Evolutionary conservation across 306 rosid species (phyloP).

Genomic region (Malus orientalis): DNA sequence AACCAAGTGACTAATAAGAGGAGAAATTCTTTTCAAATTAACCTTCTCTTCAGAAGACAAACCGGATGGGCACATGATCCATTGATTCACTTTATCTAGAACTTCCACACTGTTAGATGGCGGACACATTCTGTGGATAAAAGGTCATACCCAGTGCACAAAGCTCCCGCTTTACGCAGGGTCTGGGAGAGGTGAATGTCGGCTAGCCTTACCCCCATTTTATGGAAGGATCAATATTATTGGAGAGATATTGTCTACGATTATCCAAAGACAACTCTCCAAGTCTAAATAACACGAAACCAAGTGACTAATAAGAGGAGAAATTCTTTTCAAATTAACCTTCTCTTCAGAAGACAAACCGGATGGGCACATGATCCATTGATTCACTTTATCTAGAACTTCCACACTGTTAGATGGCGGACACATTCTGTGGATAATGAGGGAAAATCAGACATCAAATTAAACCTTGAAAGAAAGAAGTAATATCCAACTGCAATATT

Average conservation of each 20-base stretch:
- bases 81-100: conserved; percentile 21
- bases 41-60: conserved; percentile 77
- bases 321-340: conserved; percentile 29
- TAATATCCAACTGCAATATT: not conserved
- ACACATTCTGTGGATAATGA: conserved; percentile 31
- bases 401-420: conserved; percentile 20
- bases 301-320: not conserved
- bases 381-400: conserved; percentile 23
- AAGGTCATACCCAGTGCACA: too few relatives aligned
- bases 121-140: conserved; percentile 36
- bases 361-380: conserved; percentile 72
- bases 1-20: not conserved
- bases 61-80: conserved; percentile 84
- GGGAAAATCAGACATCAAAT: conserved; percentile 5
- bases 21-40: not conserved
- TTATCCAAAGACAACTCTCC: not conserved
- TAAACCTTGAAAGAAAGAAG: not conserved
- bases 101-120: conserved; percentile 18
- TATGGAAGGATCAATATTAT: not conserved
- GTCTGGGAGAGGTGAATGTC: too few relatives aligned
- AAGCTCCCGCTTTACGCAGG: too few relatives aligned
- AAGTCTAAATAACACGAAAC: not conserved
- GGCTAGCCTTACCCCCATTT: too few relatives aligned
- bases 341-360: conserved; percentile 70
- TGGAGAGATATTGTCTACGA: not conserved